phyloP scores from a whole-genome alignment of 371 early-diverging fungal species.

The Mucor mucedo region DNA sequence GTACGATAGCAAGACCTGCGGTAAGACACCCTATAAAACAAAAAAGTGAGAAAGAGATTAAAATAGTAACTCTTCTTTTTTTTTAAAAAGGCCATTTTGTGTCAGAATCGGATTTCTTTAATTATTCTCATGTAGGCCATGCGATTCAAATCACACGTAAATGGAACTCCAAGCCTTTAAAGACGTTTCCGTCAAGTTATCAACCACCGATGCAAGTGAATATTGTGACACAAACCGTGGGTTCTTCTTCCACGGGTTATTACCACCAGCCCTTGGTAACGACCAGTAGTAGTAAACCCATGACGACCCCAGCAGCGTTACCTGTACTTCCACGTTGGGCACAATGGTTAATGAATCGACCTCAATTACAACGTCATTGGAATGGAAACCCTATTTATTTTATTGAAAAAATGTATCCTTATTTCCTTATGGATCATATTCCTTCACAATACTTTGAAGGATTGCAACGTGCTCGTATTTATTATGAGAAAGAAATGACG shows the following conservation, averaged over 20 bases:
- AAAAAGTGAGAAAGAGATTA: background rate
- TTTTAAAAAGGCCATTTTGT: slow-evolving; percentile 18
- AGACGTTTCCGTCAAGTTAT: slow-evolving; percentile 31
- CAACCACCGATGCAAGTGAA: slow-evolving; percentile 31
- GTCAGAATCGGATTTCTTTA: slow-evolving; percentile 36
- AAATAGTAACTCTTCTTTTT: background rate
- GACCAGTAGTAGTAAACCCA: background rate
- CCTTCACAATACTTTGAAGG: slow-evolving; percentile 33
- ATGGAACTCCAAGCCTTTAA: slow-evolving; percentile 32
- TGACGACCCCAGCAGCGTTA: background rate
- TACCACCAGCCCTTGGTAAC: background rate
- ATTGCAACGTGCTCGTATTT: slow-evolving; percentile 27
- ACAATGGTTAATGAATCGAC: slow-evolving; percentile 8
- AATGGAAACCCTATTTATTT: slow-evolving; percentile 28
- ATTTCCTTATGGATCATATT: slow-evolving; percentile 37
- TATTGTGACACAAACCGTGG: slow-evolving; percentile 9
- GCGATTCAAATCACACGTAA: slow-evolving; percentile 33
- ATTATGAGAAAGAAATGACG: slow-evolving; percentile 22
- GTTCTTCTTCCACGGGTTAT: too few species aligned
- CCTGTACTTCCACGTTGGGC: slow-evolving; percentile 22
- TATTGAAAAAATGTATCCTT: slow-evolving; percentile 31
- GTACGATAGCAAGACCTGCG: slow-evolving; percentile 30
- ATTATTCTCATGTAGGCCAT: slow-evolving; percentile 46
- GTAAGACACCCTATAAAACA: background rate
- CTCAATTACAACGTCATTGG: slow-evolving; percentile 11